These are phyloP conservation scores for Quercus cerris DNA, from an alignment of 306 rosid genomes.

Conservation along the genomic window DNA sequence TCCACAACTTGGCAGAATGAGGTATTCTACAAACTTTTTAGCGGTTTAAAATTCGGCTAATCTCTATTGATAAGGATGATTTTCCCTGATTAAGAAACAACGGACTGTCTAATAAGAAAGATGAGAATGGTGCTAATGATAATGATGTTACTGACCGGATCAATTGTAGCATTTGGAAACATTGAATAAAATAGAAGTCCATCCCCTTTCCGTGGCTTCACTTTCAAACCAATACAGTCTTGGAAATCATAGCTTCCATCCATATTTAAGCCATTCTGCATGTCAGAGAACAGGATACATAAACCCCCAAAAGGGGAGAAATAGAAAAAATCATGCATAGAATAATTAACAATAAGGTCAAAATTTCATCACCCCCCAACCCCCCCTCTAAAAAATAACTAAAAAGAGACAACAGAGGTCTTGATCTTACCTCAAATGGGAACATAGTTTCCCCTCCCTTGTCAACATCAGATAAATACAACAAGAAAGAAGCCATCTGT, in stretches of 20 bases:
- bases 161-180: constrained; percentile 72
- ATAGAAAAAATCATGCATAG: not conserved
- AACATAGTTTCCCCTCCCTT: constrained; percentile 94
- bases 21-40: not conserved
- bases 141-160: constrained; percentile 56
- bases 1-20: not conserved
- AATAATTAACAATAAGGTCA: not conserved
- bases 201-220: constrained; percentile 85
- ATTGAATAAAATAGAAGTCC: constrained; percentile 85
- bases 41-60: not conserved
- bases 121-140: not conserved
- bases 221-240: constrained; percentile 65
- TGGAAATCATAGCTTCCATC: constrained; percentile 48
- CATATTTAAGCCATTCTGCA: constrained; percentile 76
- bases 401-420: not conserved
- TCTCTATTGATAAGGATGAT: not conserved
- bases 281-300: constrained; percentile 8
- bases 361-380: not conserved
- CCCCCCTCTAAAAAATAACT: not conserved
- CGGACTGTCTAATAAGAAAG: not conserved
- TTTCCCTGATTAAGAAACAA: not conserved
- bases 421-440: constrained; percentile 75
- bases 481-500: constrained; percentile 81
- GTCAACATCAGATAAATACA: constrained; percentile 77
- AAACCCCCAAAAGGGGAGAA: not conserved